Percentiles rank a stretch among this genome's conserved stretches.
phyloP scores from a whole-genome alignment of 176 grass and related monocot genomes.

The Bolboschoenus planiculmis region DNA sequence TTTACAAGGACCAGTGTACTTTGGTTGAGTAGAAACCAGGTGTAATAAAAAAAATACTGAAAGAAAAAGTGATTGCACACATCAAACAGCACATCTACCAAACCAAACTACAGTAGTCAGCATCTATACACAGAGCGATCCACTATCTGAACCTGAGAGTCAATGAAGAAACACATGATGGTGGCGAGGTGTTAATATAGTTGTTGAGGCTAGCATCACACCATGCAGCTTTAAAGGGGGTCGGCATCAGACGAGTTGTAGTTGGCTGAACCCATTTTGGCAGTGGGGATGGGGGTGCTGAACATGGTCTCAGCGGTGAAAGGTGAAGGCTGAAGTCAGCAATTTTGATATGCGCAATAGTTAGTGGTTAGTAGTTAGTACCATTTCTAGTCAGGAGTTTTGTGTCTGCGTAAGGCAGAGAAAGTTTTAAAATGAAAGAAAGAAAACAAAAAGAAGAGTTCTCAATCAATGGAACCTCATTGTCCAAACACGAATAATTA shows the following conservation, averaged over 20 bases:
- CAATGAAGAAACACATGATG: conserved; percentile 22
- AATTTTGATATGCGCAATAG: conserved; percentile 8
- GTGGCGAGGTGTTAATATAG: not conserved
- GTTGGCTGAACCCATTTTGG: conserved; percentile 17
- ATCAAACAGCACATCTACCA: not conserved
- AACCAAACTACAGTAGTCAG: conserved; percentile 5
- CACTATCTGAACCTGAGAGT: not conserved
- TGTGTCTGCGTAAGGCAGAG: not conserved
- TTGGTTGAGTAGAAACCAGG: not conserved
- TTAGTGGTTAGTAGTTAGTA: conserved; percentile 19
- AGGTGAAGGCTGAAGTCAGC: conserved; percentile 14
- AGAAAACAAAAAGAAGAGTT: not conserved
- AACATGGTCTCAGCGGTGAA: conserved; percentile 18
- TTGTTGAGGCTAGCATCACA: conserved; percentile 3
- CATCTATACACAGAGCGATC: conserved; percentile 12
- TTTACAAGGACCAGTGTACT: not conserved
- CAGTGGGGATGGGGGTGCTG: conserved; percentile 18
- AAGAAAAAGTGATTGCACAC: not conserved
- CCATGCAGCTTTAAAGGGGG: conserved; percentile 3
- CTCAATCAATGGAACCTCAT: not conserved
- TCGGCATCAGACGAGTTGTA: not conserved
- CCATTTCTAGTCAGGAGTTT: not conserved
- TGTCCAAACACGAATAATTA: not conserved
- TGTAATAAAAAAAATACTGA: not conserved
- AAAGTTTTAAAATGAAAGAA: not conserved